Percentiles rank a stretch among this genome's conserved stretches.
Conservation (phyloP, 768 basidiomycete genomes). For the Tricholomella constricta region DNA sequence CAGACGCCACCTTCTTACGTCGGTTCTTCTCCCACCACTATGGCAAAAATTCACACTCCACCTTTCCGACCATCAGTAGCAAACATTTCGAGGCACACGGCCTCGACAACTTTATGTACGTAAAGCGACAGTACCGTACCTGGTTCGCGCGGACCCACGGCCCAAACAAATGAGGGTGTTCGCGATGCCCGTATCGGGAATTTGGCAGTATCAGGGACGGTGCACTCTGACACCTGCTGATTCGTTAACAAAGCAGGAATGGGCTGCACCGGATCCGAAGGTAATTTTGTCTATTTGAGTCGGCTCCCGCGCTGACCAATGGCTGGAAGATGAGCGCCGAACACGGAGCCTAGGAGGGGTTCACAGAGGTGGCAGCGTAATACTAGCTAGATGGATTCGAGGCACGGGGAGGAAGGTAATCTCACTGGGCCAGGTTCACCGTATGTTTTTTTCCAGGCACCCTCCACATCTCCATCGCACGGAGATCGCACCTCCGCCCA, state of each 20-base stretch:
- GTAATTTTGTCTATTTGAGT: too few species aligned
- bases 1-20: conserved; percentile 30
- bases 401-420: too few species aligned
- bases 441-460: too few species aligned
- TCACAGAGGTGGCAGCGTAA: too few species aligned
- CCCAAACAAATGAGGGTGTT: conserved; percentile 3
- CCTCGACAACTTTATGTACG: conserved; percentile 34
- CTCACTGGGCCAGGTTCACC: too few species aligned
- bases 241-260: conserved; percentile 17
- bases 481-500: too few species aligned
- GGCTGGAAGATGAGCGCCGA: too few species aligned
- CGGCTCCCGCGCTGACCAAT: too few species aligned
- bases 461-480: too few species aligned
- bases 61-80: conserved; percentile 24
- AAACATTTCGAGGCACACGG: conserved; percentile 28
- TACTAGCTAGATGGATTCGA: too few species aligned
- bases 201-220: conserved; percentile 21
- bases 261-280: conserved; percentile 6
- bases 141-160: conserved; percentile 1
- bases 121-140: conserved; percentile 15
- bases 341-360: too few species aligned
- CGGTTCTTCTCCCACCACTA: conserved; percentile 30
- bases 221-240: conserved; percentile 6
- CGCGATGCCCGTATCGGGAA: not conserved
- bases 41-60: conserved; percentile 35